These are phyloP conservation scores for Aegilops bicornis DNA, from an alignment of 176 grass and related monocot species.

Conservation along the genomic window DNA sequence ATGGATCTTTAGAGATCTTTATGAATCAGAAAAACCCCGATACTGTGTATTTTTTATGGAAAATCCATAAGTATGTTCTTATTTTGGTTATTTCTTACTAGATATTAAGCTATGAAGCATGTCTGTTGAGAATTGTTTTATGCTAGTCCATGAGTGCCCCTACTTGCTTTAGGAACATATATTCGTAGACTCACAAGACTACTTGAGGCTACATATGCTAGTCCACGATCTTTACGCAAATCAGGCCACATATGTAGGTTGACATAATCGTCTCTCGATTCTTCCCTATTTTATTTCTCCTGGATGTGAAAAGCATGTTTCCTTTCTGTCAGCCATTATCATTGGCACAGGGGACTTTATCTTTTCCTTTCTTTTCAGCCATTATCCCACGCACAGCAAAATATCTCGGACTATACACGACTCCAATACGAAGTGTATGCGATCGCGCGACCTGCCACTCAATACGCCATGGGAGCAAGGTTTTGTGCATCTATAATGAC, in stretches of 20 bases:
- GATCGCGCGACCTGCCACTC: slow-evolving; percentile 5
- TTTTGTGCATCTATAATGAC: background rate
- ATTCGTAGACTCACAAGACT: background rate
- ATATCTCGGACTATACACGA: slow-evolving; percentile 15
- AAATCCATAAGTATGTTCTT: background rate
- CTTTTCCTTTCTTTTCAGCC: slow-evolving; percentile 26
- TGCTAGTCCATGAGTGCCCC: background rate
- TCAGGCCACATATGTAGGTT: background rate
- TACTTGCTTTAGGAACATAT: background rate
- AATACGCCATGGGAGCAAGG: background rate
- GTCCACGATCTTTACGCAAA: background rate
- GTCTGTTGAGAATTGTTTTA: slow-evolving; percentile 19
- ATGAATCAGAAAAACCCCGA: background rate
- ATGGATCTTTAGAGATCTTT: slow-evolving; percentile 6
- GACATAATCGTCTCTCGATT: background rate
- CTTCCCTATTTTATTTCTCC: slow-evolving; percentile 22
- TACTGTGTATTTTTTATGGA: background rate
- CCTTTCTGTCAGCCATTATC: slow-evolving; percentile 38
- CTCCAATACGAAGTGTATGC: background rate
- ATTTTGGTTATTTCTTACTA: background rate
- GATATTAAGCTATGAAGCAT: background rate
- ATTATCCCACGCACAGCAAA: background rate
- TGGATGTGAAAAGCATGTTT: slow-evolving; percentile 31
- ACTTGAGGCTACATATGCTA: background rate
- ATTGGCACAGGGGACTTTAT: slow-evolving; percentile 23